Evolutionary conservation across 75 land plant species (phyloP), one percentile per base, ranked within the genome.

Genomic region (Picea glauca): DNA sequence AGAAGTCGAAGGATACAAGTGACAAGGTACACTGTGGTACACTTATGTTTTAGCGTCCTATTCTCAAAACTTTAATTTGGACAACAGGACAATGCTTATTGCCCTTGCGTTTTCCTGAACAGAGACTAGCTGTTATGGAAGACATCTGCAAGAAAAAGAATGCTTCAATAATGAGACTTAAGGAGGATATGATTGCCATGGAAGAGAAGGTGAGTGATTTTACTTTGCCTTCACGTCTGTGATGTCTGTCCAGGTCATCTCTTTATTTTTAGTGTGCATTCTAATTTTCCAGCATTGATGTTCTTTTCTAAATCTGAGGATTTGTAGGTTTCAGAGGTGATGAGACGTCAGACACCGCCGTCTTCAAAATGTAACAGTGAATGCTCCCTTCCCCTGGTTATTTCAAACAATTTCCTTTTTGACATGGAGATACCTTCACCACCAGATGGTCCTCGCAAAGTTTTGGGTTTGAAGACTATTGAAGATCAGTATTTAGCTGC

Each of bases 71-170:
- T n/a, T n/a, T n/a, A 58, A 20, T 17, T 38, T 70, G n/a, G 46
- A 40, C n/a, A 7, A 7, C 11, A 20, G 20, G 73, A 40, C 13
- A 43, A n/a, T 43, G 20, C 73, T 70, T 20, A 12, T 43, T 5
- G n/a, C 46, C 23, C 8, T 70, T 43, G 18, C 3, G 8, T 70
- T 70, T 70, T 70, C n/a, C 13, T 43, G 50, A 46, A 63, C 84
- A 94, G 96, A 91, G 91, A 77, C 82, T 92, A 40, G 73, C 78
- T 38, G 90, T 90, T 58, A 60, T 92, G 79, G 93, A 94, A 85
- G 94, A 90, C n/a, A 76, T 88, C 30, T 86, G 91, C n/a, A 81
- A 81, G 31, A 82, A 86, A 84, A 94, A 94, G 76, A 88, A 87
- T 72, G 54, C 77, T 76, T 76, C 83, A 35, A 90, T 94, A 58